Evolutionary conservation across 345 rosid genomes (phyloP).

Genomic region (Melaleuca alternifolia): DNA sequence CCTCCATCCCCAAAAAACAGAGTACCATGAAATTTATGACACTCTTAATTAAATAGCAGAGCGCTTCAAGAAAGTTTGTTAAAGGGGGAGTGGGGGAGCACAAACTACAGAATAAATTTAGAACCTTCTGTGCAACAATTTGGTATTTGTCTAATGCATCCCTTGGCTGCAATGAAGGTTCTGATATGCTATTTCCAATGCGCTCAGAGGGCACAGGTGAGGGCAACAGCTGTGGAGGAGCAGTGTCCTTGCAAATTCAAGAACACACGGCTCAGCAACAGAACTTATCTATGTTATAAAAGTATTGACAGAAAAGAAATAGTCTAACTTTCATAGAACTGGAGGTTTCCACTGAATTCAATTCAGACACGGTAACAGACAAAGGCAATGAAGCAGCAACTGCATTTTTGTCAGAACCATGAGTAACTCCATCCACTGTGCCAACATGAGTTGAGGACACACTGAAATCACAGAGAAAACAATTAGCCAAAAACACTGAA

Average conservation of each 20-base stretch:
- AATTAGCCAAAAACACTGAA: background rate
- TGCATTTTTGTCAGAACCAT: slow-evolving; percentile 37
- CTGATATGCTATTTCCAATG: slow-evolving; percentile 40
- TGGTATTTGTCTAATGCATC: slow-evolving; percentile 92
- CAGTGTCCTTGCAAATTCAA: slow-evolving; percentile 30
- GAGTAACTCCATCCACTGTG: slow-evolving; percentile 33
- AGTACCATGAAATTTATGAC: background rate
- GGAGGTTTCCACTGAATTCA: slow-evolving; percentile 32
- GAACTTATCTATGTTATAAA: background rate
- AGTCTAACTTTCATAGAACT: slow-evolving; percentile 40
- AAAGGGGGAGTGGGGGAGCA: background rate
- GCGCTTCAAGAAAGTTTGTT: background rate
- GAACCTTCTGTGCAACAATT: slow-evolving; percentile 78
- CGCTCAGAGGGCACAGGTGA: slow-evolving; percentile 50
- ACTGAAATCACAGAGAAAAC: slow-evolving; percentile 22
- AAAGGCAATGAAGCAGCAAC: slow-evolving; percentile 31
- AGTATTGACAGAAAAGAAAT: background rate
- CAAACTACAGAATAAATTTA: background rate
- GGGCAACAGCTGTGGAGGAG: slow-evolving; percentile 37
- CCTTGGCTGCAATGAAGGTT: slow-evolving; percentile 68
- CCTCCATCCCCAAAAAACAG: background rate
- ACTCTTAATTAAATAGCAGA: background rate
- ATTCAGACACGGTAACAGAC: slow-evolving; percentile 36
- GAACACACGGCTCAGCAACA: background rate
- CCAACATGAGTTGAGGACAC: slow-evolving; percentile 41